Evolutionary conservation across 179 eudicot genomes (phyloP), one percentile per base, ranked within the genome.

Genomic region (Drosera spatulata): DNA sequence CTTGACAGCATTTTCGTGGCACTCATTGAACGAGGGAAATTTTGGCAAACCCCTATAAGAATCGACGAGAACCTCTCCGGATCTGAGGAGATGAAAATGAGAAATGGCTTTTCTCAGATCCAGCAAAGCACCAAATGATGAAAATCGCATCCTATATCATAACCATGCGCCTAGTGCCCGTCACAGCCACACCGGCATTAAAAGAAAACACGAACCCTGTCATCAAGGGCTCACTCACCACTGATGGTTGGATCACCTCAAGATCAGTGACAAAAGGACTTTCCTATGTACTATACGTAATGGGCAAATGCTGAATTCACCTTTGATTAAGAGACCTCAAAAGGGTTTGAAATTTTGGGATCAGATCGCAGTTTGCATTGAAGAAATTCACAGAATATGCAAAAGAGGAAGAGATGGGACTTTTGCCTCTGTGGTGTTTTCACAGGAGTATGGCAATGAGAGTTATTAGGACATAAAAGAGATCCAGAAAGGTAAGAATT

Each of bases 1-100:
- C 60, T 68, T 58, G 49, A 64, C 42, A 56, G 44, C 54, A 59
- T 42, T 49, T 53, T 58, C 9, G 63, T 15, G 55, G 56, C 22
- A 61, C 63, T 66, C 78, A 77, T 74, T 64, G 60, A 51, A 15
- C 55, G 2, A 46, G 11, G 49, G 6, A 12, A 15, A 10, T 51
- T 55, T 15, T 41, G 44, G 47, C 52, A 56, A 54, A 58, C 41
- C 42, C 57, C 4, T 12, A 49, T 41, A 56, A 41, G 39, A 11
- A 56, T n/a, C 38, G 12, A 47, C 59, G 39, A 53, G 40, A 44
- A 38, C 55, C 50, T 59, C 51, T 39, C 45, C 5, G 56, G 61
- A 65, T 59, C 56, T 40, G 50, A 41, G 49, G 8, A 45, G 10
- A 6, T 45, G 49, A 45, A 45, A 45, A 1, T 10, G 10, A 45